A percentile compares a stretch with the other conserved stretches of the same genome.
These are phyloP conservation scores for Kregervanrija fluxuum DNA, from an alignment of 805 yeast genomes.

Conservation along the genomic window DNA sequence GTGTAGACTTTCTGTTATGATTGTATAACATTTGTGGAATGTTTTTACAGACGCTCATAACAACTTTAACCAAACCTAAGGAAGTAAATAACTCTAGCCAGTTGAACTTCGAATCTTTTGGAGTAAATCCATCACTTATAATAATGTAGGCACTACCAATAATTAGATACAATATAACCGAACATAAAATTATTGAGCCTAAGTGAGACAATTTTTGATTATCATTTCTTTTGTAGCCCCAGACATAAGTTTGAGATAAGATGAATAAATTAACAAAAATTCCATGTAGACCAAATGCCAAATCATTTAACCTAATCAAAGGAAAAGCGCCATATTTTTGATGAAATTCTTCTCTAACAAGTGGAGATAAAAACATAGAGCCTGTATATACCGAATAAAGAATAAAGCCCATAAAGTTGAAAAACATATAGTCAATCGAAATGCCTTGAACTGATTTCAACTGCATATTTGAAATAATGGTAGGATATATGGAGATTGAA, in stretches of 20 bases:
- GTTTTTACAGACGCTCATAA: constrained; percentile 29
- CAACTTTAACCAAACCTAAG: constrained; percentile 27
- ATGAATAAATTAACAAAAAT: constrained; percentile 21
- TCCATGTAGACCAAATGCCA: constrained; percentile 26
- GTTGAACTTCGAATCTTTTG: constrained; percentile 13
- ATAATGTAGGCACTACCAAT: constrained; percentile 12
- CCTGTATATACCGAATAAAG: constrained; percentile 26
- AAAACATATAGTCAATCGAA: constrained; percentile 28
- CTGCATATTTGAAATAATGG: constrained; percentile 24
- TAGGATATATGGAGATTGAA: constrained; percentile 29
- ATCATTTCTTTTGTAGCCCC: constrained; percentile 29
- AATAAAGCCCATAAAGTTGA: constrained; percentile 27
- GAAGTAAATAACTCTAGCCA: constrained; percentile 29
- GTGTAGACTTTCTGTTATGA: constrained; percentile 28
- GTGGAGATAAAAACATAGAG: constrained; percentile 13
- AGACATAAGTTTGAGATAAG: constrained; percentile 26
- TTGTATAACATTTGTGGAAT: constrained; percentile 30
- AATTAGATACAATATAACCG: constrained; percentile 10
- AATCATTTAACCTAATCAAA: constrained; percentile 26
- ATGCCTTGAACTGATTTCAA: constrained; percentile 29
- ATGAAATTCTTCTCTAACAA: constrained; percentile 24
- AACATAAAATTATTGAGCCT: constrained; percentile 16
- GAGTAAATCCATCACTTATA: constrained; percentile 4
- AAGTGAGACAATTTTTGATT: constrained; percentile 20
- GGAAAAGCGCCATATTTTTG: constrained; percentile 22